phyloP scores from a whole-genome alignment of 2,329 filamentous ascomycete species.

The Teratosphaeria pseudoeucalypti region DNA sequence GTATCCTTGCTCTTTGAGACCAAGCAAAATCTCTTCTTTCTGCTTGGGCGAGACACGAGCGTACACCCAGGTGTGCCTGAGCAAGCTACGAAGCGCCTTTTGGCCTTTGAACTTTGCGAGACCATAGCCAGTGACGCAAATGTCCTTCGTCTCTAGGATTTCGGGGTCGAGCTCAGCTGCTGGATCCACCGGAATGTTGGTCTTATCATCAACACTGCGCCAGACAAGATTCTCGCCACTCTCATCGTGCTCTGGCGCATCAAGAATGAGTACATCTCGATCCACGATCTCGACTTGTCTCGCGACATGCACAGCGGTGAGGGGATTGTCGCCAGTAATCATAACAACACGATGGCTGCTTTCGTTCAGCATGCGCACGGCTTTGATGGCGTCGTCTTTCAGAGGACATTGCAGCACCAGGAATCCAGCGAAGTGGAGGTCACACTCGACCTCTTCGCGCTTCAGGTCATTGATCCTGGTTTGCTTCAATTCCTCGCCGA shows the following conservation, averaged over 20 bases:
- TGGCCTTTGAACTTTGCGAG: conserved; percentile 80
- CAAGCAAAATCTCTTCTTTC: conserved; percentile 96
- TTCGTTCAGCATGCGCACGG: conserved; percentile 95
- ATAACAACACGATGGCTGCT: conserved; percentile 97
- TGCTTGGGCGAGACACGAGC: conserved; percentile 97
- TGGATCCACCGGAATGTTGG: conserved; percentile 76
- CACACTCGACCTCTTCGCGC: conserved; percentile 80
- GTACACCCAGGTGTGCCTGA: conserved; percentile 93
- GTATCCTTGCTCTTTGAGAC: conserved; percentile 92
- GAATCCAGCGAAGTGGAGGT: conserved; percentile 85
- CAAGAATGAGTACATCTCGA: conserved; percentile 84
- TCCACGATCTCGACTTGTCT: conserved; percentile 96
- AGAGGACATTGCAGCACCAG: conserved; percentile 89
- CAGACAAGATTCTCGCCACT: conserved; percentile 76
- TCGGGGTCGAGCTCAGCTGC: conserved; percentile 67
- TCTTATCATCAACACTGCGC: conserved; percentile 88
- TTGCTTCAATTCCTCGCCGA: conserved; percentile 70
- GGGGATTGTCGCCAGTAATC: conserved; percentile 97
- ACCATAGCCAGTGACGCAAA: conserved; percentile 93
- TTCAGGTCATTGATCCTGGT: conserved; percentile 86
- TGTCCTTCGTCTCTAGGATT: conserved; percentile 75
- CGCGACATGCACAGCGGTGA: conserved; percentile 92
- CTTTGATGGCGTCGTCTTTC: conserved; percentile 89
- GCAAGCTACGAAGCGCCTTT: conserved; percentile 61
- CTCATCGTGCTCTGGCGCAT: conserved; percentile 82